These are phyloP conservation scores for Auricularia cornea DNA, from an alignment of 768 basidiomycete genomes.

Conservation along the genomic window DNA sequence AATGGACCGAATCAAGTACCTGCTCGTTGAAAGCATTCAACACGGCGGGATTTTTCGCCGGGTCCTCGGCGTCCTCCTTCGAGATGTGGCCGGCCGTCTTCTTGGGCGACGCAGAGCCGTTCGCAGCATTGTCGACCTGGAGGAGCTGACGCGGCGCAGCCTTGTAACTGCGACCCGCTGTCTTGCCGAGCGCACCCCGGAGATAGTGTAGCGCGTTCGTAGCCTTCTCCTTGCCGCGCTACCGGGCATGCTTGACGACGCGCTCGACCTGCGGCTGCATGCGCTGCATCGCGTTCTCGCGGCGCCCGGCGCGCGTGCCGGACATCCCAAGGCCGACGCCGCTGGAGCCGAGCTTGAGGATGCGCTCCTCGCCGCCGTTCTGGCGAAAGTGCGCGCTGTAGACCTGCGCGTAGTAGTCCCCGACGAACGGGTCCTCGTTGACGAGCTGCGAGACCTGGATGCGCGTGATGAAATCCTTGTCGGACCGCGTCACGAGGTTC, in stretches of 20 bases:
- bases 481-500: conserved; percentile 93
- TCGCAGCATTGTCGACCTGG: conserved; percentile 61
- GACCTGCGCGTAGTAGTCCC: conserved; percentile 98
- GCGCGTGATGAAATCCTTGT: conserved; percentile 98
- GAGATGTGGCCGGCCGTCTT: conserved; percentile 42
- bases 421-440: conserved; percentile 92
- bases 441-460: conserved; percentile 98
- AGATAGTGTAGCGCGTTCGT: conserved; percentile 57
- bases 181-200: conserved; percentile 91
- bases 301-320: conserved; percentile 55
- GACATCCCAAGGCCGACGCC: conserved; percentile 76
- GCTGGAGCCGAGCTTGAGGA: conserved; percentile 77
- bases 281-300: conserved; percentile 81
- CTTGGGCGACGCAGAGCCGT: conserved; percentile 30
- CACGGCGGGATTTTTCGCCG: conserved; percentile 11
- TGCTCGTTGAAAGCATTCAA: background rate
- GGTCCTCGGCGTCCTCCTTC: conserved; percentile 39
- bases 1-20: no score
- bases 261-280: conserved; percentile 96
- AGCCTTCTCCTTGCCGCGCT: conserved; percentile 80
- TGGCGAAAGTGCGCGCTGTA: conserved; percentile 72
- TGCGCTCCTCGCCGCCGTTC: conserved; percentile 62
- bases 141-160: conserved; percentile 95
- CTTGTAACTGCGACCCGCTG: conserved; percentile 87
- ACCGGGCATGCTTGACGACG: conserved; percentile 84